These are phyloP conservation scores for Didymella glomerata DNA, from an alignment of 2,329 filamentous ascomycete species.

Conservation along the genomic window DNA sequence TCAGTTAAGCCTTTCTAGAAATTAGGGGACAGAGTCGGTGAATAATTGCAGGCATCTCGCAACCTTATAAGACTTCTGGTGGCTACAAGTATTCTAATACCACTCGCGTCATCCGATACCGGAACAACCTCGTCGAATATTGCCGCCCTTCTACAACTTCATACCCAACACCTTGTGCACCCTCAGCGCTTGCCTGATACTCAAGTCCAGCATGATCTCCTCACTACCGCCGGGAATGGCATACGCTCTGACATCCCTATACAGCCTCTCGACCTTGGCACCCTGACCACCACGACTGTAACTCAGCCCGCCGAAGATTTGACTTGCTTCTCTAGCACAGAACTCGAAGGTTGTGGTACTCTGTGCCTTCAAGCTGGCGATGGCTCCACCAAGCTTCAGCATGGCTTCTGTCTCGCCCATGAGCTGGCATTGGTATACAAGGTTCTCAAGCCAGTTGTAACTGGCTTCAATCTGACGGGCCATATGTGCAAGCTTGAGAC, in stretches of 20 bases:
- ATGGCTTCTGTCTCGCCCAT: conserved; percentile 97
- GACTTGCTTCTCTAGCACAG: conserved; percentile 92
- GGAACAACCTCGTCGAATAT: no score
- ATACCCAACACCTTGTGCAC: conserved; percentile 93
- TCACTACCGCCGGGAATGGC: conserved; percentile 93
- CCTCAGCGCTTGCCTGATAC: conserved; percentile 86
- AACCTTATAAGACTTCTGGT: not conserved
- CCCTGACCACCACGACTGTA: conserved; percentile 95
- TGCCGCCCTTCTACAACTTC: conserved; percentile 82
- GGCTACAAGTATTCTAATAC: no score
- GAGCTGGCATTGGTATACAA: conserved; percentile 90
- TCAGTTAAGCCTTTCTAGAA: no score
- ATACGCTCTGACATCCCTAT: conserved; percentile 94
- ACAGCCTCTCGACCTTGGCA: conserved; percentile 91
- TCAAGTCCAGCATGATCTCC: conserved; percentile 98
- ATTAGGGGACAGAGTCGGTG: not conserved
- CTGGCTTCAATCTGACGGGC: conserved; percentile 95
- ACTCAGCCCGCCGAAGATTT: conserved; percentile 95
- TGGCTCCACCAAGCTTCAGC: conserved; percentile 92
- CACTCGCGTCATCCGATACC: no score
- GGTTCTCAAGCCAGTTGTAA: conserved; percentile 96
- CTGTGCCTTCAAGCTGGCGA: conserved; percentile 93
- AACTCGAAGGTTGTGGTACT: conserved; percentile 95
- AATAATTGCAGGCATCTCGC: not conserved
- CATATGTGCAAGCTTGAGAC: conserved; percentile 98